These are phyloP conservation scores for barley (Hordeum vulgare) DNA, from an alignment of 176 grass and related monocot species.

Conservation along the genomic window DNA sequence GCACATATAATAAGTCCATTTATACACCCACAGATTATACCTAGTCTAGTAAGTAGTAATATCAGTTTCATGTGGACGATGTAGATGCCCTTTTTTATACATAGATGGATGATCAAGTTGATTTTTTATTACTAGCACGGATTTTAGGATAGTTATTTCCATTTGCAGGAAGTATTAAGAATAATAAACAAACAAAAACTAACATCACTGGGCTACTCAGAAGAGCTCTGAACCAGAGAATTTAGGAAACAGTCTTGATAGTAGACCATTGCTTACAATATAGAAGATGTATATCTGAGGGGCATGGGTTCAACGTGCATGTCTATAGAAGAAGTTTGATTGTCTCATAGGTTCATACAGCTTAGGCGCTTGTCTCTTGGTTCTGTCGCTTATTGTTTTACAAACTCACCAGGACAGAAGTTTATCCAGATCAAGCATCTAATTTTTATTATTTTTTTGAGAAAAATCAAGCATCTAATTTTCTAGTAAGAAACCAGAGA, in stretches of 20 bases:
- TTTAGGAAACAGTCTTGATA: neutral
- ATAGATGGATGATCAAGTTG: neutral
- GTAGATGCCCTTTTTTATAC: neutral
- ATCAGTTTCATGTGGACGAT: neutral
- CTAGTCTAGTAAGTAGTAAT: neutral
- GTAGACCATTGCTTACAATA: neutral
- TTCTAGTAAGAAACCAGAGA: neutral
- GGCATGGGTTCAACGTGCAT: neutral
- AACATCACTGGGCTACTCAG: neutral
- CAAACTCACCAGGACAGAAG: neutral
- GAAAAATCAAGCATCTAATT: neutral
- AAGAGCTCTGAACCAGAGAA: neutral
- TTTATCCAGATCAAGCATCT: neutral
- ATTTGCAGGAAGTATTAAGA: neutral
- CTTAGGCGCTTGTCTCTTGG: neutral
- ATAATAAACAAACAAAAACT: neutral
- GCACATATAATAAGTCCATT: neutral
- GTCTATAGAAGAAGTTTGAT: constrained; percentile 2
- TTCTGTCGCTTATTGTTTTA: neutral
- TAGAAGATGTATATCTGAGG: neutral
- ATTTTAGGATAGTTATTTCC: neutral
- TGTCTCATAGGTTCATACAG: neutral
- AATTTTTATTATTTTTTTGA: neutral
- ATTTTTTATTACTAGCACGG: neutral
- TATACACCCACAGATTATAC: neutral